phyloP scores from a whole-genome alignment of 2,329 filamentous ascomycete species.

The Sphaceloma murrayae region DNA sequence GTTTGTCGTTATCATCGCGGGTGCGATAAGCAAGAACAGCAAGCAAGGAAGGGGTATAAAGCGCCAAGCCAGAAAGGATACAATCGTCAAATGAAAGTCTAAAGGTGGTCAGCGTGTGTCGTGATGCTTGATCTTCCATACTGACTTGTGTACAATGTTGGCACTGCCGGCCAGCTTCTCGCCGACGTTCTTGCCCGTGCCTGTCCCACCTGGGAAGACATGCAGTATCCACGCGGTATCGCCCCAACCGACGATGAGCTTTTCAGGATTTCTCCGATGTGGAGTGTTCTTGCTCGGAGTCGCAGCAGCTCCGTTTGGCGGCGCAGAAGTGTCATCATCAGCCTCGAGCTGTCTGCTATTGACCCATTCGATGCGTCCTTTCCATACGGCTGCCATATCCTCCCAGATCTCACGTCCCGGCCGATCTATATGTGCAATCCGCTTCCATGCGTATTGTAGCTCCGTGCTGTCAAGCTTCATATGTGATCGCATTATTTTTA shows the following conservation, averaged over 20 bases:
- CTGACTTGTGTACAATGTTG: constrained; percentile 74
- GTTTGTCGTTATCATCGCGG: constrained; percentile 59
- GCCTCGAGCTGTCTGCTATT: constrained; percentile 70
- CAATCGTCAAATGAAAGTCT: constrained; percentile 86
- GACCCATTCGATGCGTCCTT: constrained; percentile 84
- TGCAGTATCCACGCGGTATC: constrained; percentile 93
- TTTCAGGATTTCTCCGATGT: constrained; percentile 46
- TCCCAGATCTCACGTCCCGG: constrained; percentile 84
- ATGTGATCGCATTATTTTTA: constrained; percentile 94
- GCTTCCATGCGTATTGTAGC: constrained; percentile 80
- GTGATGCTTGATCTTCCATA: not conserved
- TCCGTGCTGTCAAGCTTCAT: constrained; percentile 67
- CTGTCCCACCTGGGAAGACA: constrained; percentile 65
- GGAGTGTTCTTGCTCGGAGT: constrained; percentile 18
- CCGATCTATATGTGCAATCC: constrained; percentile 83
- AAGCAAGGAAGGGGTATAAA: constrained; percentile 88
- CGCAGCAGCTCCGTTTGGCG: constrained; percentile 26
- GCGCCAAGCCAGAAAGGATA: constrained; percentile 90
- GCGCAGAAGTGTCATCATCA: constrained; percentile 49
- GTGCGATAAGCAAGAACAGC: constrained; percentile 85
- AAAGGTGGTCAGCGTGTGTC: not conserved
- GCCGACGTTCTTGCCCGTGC: constrained; percentile 55
- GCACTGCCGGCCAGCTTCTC: constrained; percentile 68
- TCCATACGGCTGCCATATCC: constrained; percentile 94
- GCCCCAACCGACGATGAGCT: constrained; percentile 88